Percentiles rank a stretch among this genome's conserved stretches.
Evolutionary conservation across 495 filamentous ascomycete species (phyloP).

Genomic region (Bryoglossum gracile): DNA sequence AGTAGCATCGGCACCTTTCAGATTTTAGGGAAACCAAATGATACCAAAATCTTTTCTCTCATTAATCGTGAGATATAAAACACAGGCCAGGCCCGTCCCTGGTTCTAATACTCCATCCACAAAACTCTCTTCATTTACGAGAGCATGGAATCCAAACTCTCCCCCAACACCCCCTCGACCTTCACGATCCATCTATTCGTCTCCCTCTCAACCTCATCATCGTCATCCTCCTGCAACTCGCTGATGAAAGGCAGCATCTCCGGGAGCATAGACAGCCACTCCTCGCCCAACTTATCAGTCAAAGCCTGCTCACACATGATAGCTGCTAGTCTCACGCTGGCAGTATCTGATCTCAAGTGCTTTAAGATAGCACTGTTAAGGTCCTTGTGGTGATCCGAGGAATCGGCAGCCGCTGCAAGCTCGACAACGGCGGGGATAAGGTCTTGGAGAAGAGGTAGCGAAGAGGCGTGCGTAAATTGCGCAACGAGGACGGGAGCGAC

Average conservation of each 20-base stretch:
- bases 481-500: constrained; percentile 60
- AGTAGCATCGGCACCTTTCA: no score
- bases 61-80: no score
- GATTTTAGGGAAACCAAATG: no score
- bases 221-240: constrained; percentile 92
- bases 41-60: no score
- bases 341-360: constrained; percentile 61
- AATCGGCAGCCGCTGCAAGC: constrained; percentile 70
- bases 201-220: constrained; percentile 84
- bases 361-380: constrained; percentile 70
- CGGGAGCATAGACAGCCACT: constrained; percentile 82
- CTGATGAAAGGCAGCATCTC: constrained; percentile 95
- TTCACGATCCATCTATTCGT: constrained; percentile 76
- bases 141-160: constrained; percentile 84
- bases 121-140: no score
- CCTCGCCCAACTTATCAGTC: constrained; percentile 73
- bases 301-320: constrained; percentile 72
- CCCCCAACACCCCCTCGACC: constrained; percentile 81
- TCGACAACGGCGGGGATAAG: constrained; percentile 58
- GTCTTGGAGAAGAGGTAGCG: constrained; percentile 31
- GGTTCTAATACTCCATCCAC: no score
- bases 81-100: no score
- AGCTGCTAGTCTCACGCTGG: constrained; percentile 63
- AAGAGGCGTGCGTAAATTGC: constrained; percentile 55
- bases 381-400: constrained; percentile 80